A percentile compares a stretch with the other conserved stretches of the same genome.
phyloP scores from a whole-genome alignment of 2,329 filamentous ascomycete species.

The Lojkania enalia region DNA sequence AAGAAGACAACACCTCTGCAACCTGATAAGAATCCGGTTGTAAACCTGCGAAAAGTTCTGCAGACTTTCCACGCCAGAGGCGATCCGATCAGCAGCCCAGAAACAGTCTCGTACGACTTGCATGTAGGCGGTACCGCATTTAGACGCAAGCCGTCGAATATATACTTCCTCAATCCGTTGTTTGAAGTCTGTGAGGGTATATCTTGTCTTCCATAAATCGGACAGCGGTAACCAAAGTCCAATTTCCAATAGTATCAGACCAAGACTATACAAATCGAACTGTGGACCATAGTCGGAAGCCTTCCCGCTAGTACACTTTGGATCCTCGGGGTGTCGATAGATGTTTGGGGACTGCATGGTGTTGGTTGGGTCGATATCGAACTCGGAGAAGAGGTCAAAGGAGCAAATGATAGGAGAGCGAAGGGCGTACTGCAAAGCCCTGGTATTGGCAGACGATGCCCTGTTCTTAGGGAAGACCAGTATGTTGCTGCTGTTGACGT shows the following conservation, averaged over 20 bases:
- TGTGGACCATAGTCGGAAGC: conserved; percentile 33
- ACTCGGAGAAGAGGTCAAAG: conserved; percentile 72
- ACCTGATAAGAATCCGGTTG: conserved; percentile 51
- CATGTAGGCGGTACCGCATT: conserved; percentile 75
- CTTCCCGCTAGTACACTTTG: conserved; percentile 39
- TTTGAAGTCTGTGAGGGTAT: conserved; percentile 64
- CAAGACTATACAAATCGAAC: conserved; percentile 73
- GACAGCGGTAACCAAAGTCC: conserved; percentile 73
- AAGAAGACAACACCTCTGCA: conserved; percentile 45
- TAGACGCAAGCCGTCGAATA: conserved; percentile 65
- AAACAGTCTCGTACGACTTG: conserved; percentile 74
- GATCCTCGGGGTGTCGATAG: conserved; percentile 67
- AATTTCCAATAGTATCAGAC: conserved; percentile 72
- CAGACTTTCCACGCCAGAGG: conserved; percentile 34
- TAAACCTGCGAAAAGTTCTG: conserved; percentile 39
- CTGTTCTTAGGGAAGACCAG: conserved; percentile 61
- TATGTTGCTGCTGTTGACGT: conserved; percentile 68
- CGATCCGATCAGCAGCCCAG: conserved; percentile 62
- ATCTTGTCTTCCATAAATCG: conserved; percentile 61
- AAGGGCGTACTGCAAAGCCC: conserved; percentile 55
- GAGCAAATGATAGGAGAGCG: conserved; percentile 71
- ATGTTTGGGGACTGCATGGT: conserved; percentile 56
- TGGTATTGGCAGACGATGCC: conserved; percentile 51
- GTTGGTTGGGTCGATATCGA: conserved; percentile 50
- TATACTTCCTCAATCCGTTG: conserved; percentile 65